Evolutionary conservation across 306 rosid genomes (phyloP).

Genomic region (Medicago ruthenica): DNA sequence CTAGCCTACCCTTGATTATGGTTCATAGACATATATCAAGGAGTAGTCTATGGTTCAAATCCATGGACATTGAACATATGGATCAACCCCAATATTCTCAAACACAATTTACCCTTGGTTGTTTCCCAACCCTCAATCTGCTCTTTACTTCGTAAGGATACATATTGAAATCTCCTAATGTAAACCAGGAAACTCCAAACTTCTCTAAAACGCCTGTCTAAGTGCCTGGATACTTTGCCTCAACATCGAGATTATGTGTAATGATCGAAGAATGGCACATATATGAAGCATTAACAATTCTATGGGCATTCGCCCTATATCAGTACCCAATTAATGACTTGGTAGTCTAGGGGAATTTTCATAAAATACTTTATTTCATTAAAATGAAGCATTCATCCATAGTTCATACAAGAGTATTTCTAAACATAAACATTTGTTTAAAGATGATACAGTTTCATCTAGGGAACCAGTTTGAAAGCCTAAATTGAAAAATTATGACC

Average conservation of each 20-base stretch:
- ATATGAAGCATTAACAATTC: background rate
- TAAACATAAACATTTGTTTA: constrained; percentile 26
- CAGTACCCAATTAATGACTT: background rate
- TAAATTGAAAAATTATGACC: constrained; percentile 19
- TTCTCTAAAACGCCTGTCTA: background rate
- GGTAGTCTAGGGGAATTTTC: background rate
- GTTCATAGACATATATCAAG: background rate
- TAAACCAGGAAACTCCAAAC: background rate
- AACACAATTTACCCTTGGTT: background rate
- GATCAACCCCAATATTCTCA: background rate
- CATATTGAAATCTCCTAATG: background rate
- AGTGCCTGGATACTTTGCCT: background rate
- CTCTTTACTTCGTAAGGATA: background rate
- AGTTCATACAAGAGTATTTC: constrained; percentile 32
- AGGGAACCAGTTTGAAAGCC: constrained; percentile 44
- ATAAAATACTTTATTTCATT: constrained; percentile 46
- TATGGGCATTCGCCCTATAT: background rate
- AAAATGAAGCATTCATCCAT: constrained; percentile 29
- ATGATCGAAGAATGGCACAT: background rate
- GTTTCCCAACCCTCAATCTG: background rate
- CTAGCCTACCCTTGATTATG: background rate
- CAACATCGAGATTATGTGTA: background rate
- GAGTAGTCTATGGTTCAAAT: background rate
- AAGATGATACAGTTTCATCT: constrained; percentile 21
- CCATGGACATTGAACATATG: background rate